A percentile compares a stretch with the other conserved stretches of the same genome.
Evolutionary conservation across 768 basidiomycete genomes (phyloP).

Genomic region (Phlebiopsis flavidoalba): DNA sequence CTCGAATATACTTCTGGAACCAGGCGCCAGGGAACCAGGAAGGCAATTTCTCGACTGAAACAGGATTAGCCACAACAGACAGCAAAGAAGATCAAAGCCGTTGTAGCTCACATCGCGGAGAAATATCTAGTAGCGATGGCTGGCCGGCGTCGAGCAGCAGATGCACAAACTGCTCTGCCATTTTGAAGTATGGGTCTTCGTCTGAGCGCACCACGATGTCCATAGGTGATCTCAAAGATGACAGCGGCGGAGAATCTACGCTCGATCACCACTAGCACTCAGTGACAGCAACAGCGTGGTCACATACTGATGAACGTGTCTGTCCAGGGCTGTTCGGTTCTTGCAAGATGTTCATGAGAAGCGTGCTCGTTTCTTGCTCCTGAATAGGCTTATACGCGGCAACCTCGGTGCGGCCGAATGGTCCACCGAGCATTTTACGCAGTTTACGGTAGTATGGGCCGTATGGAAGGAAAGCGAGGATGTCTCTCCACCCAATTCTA

Average conservation of each 20-base stretch:
- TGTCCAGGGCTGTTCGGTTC: constrained; percentile 21
- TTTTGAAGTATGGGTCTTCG: constrained; percentile 25
- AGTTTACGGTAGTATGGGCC: constrained; percentile 16
- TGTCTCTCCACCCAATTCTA: constrained; percentile 17
- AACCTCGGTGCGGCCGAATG: constrained; percentile 9
- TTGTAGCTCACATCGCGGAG: background rate
- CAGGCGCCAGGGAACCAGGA: constrained; percentile 11
- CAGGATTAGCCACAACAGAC: no score
- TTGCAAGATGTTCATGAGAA: constrained; percentile 23
- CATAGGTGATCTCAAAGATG: constrained; percentile 29
- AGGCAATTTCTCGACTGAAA: constrained; percentile 1
- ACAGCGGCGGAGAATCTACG: constrained; percentile 20
- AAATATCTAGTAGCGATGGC: background rate
- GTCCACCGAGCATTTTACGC: constrained; percentile 4
- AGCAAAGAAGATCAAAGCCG: background rate
- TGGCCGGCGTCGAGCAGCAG: background rate
- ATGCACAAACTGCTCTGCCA: constrained; percentile 16
- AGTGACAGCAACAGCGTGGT: background rate
- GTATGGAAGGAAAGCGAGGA: constrained; percentile 14
- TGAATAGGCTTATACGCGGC: constrained; percentile 19
- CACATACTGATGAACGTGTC: background rate
- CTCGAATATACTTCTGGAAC: background rate
- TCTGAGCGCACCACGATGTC: constrained; percentile 24
- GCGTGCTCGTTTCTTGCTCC: constrained; percentile 19
- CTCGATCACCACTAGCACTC: background rate